These are phyloP conservation scores for Globisporangium nagaii DNA, from an alignment of 352 stramenopile genomes.

Conservation along the genomic window DNA sequence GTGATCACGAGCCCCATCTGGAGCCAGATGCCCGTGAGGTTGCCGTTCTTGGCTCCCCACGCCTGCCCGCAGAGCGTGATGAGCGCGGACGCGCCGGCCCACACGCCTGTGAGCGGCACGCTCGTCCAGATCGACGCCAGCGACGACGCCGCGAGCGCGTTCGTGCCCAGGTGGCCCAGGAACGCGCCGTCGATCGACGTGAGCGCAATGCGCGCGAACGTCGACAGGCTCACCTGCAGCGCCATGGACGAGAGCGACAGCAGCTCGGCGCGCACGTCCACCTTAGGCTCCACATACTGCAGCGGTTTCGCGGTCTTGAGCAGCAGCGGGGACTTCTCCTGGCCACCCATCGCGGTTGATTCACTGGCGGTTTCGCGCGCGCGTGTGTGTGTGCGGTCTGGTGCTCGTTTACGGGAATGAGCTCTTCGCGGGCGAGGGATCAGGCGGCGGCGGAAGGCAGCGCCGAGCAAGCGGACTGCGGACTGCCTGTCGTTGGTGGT, in stretches of 20 bases:
- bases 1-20: constrained; percentile 31
- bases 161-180: constrained; percentile 66
- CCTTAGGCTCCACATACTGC: constrained; percentile 22
- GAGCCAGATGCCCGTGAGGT: constrained; percentile 32
- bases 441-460: not conserved
- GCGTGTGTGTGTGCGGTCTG: not conserved
- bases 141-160: constrained; percentile 66
- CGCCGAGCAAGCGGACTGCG: no score
- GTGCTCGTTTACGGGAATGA: constrained; percentile 8
- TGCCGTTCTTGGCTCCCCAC: constrained; percentile 29
- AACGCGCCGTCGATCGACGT: constrained; percentile 78
- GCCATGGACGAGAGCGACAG: constrained; percentile 67
- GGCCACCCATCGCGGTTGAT: not conserved
- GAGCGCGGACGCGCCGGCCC: constrained; percentile 60
- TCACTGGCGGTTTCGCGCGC: not conserved
- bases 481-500: no score
- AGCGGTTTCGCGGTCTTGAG: not conserved
- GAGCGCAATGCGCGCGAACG: constrained; percentile 72
- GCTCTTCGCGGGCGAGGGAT: constrained; percentile 1
- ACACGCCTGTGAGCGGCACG: constrained; percentile 63
- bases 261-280: constrained; percentile 59
- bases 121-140: constrained; percentile 72
- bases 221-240: constrained; percentile 74
- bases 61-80: constrained; percentile 43
- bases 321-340: constrained; percentile 10